Percentiles rank a stretch among this genome's conserved stretches.
phyloP scores from a whole-genome alignment of 2,329 filamentous ascomycete genomes.

The Botrytis paeoniae region DNA sequence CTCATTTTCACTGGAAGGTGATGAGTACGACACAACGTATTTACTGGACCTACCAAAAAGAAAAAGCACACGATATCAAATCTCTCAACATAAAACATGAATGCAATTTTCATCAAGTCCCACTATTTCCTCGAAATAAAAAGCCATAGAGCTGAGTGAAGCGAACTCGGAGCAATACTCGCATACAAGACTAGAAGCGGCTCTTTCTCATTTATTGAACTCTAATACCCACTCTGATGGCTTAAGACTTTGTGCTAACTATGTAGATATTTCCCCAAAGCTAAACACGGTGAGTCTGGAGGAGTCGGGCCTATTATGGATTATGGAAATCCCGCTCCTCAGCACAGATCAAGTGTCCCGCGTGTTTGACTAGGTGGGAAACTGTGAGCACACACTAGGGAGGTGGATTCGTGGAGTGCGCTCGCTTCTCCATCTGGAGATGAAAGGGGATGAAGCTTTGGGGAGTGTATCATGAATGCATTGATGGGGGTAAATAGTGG shows the following conservation, averaged over 20 bases:
- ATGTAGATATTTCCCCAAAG: not conserved
- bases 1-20: not conserved
- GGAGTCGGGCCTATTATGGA: slow-evolving; percentile 2
- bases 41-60: not conserved
- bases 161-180: slow-evolving; percentile 1
- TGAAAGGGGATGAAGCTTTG: not conserved
- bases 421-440: not conserved
- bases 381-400: not conserved
- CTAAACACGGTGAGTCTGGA: not conserved
- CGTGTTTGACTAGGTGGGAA: not conserved
- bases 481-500: not conserved
- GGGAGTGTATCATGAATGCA: not conserved
- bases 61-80: not conserved
- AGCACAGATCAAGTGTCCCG: not conserved
- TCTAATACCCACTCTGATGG: not conserved
- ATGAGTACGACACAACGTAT: not conserved
- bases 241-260: not conserved
- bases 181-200: not conserved
- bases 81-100: not conserved
- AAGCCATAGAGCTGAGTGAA: not conserved
- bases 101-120: not conserved
- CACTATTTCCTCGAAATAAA: not conserved
- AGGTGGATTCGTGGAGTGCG: not conserved
- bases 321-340: not conserved
- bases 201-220: not conserved